Base-by-base conservation (phyloP, 352 stramenopile species). In the Globisporangium viniferum region DNA sequence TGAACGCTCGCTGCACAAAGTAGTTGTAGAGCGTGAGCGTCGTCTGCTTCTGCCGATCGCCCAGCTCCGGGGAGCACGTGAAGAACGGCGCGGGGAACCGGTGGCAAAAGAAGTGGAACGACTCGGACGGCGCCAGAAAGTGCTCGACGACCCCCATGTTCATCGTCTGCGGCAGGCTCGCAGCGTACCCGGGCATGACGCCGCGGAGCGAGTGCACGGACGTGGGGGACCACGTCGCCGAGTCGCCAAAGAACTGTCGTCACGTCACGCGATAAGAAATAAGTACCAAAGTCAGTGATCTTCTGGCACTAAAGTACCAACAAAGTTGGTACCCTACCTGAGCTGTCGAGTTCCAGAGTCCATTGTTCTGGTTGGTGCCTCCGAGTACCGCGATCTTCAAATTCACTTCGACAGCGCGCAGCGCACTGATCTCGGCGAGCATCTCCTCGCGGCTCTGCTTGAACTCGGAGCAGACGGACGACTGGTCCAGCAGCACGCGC, bases 31-130 rank as follows among this genome's bases (percentile, higher is more conserved):
- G 73, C 15, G 86, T 66, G 69, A 77, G 75, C 10, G 78, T 86
- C 22, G 60, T 71, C 12, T 65, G 66, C 27, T 69, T n/a, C 14
- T 29, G 44, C 44, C 18, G 2, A 4, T 24, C 33, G 7, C 65
- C 44, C 1, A 72, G 56, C 9, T 61, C 59, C 0, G 80, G 69
- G 3, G 31, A 18, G 56, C 84, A 95, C 0, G 81, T 74, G 58
- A 90, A 89, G 67, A 90, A 90, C 1, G 79, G 73, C 39, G 80
- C 74, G 6, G 88, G 84, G 54, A 84, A 92, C 14, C 72, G 67
- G 15, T 77, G 67, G 56, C 88, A 94, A 58, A 94, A 89, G 74
- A 93, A 95, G 44, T 89, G 81, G 57, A 93, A 92, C 6, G 82
- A 75, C 27, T 79, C 71, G 36, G 77, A 72, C 5, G 85, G 79